Evolutionary conservation across 139 green algal species (phyloP).

Genomic region (Yamagishiella unicocca): DNA sequence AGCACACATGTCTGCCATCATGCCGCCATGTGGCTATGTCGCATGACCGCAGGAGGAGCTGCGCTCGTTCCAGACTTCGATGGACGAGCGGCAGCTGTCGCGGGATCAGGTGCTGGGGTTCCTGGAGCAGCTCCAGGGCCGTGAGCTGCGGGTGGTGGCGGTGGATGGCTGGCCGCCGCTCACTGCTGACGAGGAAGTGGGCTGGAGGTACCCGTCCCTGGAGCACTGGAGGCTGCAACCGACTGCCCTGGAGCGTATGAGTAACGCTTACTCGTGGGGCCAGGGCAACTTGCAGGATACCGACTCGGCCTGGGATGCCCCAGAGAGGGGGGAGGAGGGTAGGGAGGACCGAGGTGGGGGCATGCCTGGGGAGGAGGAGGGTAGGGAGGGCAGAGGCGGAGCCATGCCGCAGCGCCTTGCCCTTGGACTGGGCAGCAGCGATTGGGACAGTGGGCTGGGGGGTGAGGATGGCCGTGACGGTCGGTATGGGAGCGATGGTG

Average conservation of each 20-base stretch:
- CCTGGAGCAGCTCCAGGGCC: background rate
- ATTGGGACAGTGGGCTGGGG: too few relatives aligned
- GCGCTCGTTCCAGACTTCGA: background rate
- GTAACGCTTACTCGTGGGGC: background rate
- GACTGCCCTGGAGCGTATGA: too few relatives aligned
- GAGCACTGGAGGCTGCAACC: constrained; percentile 8
- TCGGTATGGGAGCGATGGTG: too few relatives aligned
- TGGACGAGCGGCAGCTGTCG: background rate
- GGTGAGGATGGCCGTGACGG: too few relatives aligned
- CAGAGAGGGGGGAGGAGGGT: background rate
- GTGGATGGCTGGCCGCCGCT: background rate
- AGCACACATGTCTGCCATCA: too few relatives aligned
- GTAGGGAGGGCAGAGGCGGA: background rate
- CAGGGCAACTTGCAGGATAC: background rate
- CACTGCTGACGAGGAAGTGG: constrained; percentile 11
- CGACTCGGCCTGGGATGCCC: background rate
- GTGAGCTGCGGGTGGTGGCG: background rate
- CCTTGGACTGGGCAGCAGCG: too few relatives aligned
- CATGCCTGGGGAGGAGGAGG: background rate
- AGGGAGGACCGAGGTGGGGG: background rate
- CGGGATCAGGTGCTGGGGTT: constrained; percentile 11
- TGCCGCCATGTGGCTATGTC: too few relatives aligned
- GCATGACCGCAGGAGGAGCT: constrained; percentile 18
- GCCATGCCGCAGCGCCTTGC: too few relatives aligned
- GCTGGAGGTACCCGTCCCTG: constrained; percentile 28